These are phyloP conservation scores for Jamesozyma spencerorum DNA, from an alignment of 805 yeast species.

Conservation along the genomic window DNA sequence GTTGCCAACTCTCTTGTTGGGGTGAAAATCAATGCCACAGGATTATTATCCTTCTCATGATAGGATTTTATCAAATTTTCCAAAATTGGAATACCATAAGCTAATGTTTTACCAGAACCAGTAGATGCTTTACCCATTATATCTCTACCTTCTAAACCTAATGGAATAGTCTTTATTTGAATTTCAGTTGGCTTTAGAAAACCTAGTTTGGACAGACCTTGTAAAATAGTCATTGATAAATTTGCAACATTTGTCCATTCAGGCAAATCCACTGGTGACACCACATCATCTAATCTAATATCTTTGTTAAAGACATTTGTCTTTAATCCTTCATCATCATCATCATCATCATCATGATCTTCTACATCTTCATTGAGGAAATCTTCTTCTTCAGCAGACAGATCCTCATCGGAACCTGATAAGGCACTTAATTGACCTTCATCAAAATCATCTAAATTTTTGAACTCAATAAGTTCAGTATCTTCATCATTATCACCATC, in stretches of 20 bases:
- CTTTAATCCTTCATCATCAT: conserved; percentile 17
- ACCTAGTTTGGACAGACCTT: conserved; percentile 49
- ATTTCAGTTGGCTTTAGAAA: conserved; percentile 75
- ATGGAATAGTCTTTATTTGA: conserved; percentile 68
- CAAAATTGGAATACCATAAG: conserved; percentile 86
- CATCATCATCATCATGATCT: conserved; percentile 11
- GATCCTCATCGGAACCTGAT: conserved; percentile 16
- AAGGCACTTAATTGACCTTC: conserved; percentile 26
- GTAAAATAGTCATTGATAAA: conserved; percentile 47
- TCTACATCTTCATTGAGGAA: conserved; percentile 21
- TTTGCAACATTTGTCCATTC: conserved; percentile 42
- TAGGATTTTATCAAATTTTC: conserved; percentile 40
- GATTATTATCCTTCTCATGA: conserved; percentile 22
- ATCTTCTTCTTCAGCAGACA: conserved; percentile 9
- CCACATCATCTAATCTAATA: conserved; percentile 21
- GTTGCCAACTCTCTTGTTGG: conserved; percentile 96
- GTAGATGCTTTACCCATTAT: conserved; percentile 94
- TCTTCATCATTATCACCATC: conserved; percentile 10
- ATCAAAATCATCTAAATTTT: conserved; percentile 25
- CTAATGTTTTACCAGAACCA: conserved; percentile 95
- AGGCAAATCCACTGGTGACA: conserved; percentile 42
- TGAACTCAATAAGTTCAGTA: conserved; percentile 22
- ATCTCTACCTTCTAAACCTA: conserved; percentile 64
- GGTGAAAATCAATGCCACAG: conserved; percentile 74
- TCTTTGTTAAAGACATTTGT: conserved; percentile 22